These are phyloP conservation scores for Pinguiococcus pyrenoidosus DNA, from an alignment of 108 stramenopile genomes.

Conservation along the genomic window DNA sequence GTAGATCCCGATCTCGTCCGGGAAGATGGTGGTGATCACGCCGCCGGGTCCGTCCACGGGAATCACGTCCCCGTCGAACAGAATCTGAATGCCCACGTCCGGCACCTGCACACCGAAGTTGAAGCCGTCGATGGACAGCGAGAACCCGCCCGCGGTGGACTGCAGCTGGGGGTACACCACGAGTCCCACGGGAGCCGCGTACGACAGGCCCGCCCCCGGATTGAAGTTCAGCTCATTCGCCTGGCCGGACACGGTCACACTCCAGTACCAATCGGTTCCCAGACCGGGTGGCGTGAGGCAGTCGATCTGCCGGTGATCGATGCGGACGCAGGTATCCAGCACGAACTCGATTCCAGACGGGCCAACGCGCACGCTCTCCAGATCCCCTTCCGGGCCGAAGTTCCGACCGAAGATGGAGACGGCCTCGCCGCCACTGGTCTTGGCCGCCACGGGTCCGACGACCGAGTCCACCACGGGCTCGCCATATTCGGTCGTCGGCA, in stretches of 20 bases:
- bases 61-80: not conserved
- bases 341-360: constrained; percentile 2
- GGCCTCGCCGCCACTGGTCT: not conserved
- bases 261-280: not conserved
- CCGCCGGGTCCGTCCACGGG: no score
- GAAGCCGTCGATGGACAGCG: not conserved
- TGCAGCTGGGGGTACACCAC: no score
- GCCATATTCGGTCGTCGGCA: not conserved
- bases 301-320: not conserved
- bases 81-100: not conserved
- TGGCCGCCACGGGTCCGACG: not conserved
- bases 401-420: not conserved
- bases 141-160: constrained; percentile 1
- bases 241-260: not conserved
- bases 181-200: not conserved
- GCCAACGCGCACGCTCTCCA: not conserved
- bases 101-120: not conserved
- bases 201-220: not conserved
- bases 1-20: no score
- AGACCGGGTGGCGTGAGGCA: not conserved
- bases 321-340: not conserved
- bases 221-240: not conserved
- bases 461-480: not conserved
- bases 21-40: no score
- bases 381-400: not conserved